phyloP scores from a whole-genome alignment of 768 basidiomycete genomes.

The Phanerochaete carnosa region DNA sequence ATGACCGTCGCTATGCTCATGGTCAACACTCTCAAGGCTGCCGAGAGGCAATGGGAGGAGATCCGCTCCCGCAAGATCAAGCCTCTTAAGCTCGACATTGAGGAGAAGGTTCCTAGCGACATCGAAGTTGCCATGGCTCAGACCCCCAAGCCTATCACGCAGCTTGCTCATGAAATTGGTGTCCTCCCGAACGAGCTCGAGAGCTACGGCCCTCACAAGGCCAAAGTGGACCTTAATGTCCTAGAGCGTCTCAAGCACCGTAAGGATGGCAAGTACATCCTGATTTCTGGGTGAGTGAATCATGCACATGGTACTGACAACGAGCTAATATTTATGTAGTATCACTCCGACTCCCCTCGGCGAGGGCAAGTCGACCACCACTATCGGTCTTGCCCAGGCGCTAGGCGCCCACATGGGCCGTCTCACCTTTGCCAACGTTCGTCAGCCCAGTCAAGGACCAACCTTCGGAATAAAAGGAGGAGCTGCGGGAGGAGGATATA shows the following conservation, averaged over 20 bases:
- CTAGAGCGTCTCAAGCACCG: slow-evolving; percentile 82
- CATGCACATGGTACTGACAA: neutral
- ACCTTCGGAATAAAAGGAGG: slow-evolving; percentile 99
- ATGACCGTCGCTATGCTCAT: slow-evolving; percentile 99
- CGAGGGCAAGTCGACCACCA: slow-evolving; percentile 98
- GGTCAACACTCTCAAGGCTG: slow-evolving; percentile 87
- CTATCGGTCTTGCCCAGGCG: slow-evolving; percentile 94
- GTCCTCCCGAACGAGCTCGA: slow-evolving; percentile 85
- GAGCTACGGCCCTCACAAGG: slow-evolving; percentile 94
- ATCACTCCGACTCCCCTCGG: slow-evolving; percentile 97
- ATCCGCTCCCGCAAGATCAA: slow-evolving; percentile 63
- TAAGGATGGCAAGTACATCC: slow-evolving; percentile 92
- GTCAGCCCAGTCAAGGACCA: slow-evolving; percentile 97
- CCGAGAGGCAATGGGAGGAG: slow-evolving; percentile 76
- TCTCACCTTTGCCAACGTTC: slow-evolving; percentile 92
- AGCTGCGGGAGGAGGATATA: slow-evolving; percentile 97
- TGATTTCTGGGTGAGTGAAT: slow-evolving; percentile 75
- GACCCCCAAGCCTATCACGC: slow-evolving; percentile 82
- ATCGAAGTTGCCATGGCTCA: slow-evolving; percentile 97
- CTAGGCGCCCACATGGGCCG: slow-evolving; percentile 92
- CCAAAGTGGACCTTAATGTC: slow-evolving; percentile 90
- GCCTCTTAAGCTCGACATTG: slow-evolving; percentile 75
- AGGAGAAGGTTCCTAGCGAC: slow-evolving; percentile 89
- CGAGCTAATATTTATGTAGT: slow-evolving; percentile 31
- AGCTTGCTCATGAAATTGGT: slow-evolving; percentile 87